A percentile compares a stretch with the other conserved stretches of the same genome.
Conservation (phyloP, 1,284 basidiomycete species). For the Ceratobasidium papillatum region DNA sequence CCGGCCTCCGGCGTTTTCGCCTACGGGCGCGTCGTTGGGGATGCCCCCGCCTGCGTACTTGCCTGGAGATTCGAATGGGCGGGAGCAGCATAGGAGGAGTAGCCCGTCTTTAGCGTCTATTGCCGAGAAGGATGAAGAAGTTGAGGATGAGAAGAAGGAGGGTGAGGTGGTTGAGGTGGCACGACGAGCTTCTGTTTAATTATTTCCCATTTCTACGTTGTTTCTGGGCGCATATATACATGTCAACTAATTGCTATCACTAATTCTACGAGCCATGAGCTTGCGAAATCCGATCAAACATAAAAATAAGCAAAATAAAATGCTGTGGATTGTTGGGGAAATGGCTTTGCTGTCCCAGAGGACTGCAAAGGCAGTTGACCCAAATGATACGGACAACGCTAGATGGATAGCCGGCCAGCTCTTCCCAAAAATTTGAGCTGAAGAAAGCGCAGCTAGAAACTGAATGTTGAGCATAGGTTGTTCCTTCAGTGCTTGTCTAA, state of each 20-base stretch:
- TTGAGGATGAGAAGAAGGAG: constrained; percentile 31
- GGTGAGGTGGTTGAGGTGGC: not conserved
- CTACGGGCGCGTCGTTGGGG: not conserved
- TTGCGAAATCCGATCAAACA: not conserved
- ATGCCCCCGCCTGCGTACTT: constrained; percentile 31
- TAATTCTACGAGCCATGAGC: not conserved
- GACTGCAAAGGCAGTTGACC: no score
- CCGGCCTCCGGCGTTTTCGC: constrained; percentile 18
- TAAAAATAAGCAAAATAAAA: not conserved
- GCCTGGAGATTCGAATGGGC: not conserved
- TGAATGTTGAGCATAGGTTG: not conserved
- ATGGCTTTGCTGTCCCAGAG: no score
- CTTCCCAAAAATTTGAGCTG: not conserved
- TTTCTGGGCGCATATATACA: constrained; percentile 19
- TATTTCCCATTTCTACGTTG: not conserved
- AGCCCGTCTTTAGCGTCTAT: constrained; percentile 9
- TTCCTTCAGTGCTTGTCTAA: not conserved
- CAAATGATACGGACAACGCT: no score
- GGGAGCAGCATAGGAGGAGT: constrained; percentile 7
- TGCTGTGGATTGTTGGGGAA: not conserved
- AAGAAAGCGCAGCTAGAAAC: not conserved
- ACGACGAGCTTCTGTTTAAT: constrained; percentile 8
- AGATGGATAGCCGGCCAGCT: no score
- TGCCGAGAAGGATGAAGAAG: constrained; percentile 40
- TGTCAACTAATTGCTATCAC: constrained; percentile 3